Evolutionary conservation across 2,329 filamentous ascomycete species (phyloP), one percentile per base, ranked within the genome.

Genomic region (Graphilbum fragrans): DNA sequence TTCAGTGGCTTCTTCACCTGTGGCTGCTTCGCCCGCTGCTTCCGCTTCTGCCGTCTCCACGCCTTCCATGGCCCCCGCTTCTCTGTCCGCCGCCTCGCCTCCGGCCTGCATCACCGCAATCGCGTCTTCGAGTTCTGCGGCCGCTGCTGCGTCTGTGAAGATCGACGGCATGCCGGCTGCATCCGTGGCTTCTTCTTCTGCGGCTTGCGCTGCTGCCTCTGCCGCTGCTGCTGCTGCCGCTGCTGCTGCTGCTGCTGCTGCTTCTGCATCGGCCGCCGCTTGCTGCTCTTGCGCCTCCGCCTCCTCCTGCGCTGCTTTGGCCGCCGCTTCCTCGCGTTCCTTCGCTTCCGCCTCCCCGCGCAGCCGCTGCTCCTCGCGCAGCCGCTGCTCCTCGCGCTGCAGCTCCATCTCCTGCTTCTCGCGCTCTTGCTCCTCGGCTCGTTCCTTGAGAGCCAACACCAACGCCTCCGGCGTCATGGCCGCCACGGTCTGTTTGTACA

Each of bases 61-160:
- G 25, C 7, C 25, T 53, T 49, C 47, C n/a, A n/a, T n/a, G n/a
- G n/a, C n/a, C n/a, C n/a, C n/a, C n/a, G n/a, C n/a, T n/a, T n/a
- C n/a, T n/a, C n/a, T n/a, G n/a, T n/a, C n/a, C n/a, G n/a, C n/a
- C n/a, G n/a, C n/a, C 53, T 92, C 80, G 48, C 84, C 82, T 21
- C 88, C 90, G 45, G 88, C 72, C 41, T 98, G 87, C 2, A 75
- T 88, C 16, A 86, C 92, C 52, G 80, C 80, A 23, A 94, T 73
- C 37, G 88, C 81, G 18, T 55, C 49, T 36, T 56, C 53, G 1
- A 43, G 39, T 10, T 19, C 8, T 11, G 32, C 34, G 12, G 36
- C 14, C 10, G 22, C 36, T 4, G 22, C 23, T 10, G 36, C 20
- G 5, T 9, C n/a, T 16, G 4, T 22, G 16, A 14, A 14, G 17